These are phyloP conservation scores for Epichloe glyceriae DNA, from an alignment of 2,329 filamentous ascomycete genomes.

Conservation along the genomic window DNA sequence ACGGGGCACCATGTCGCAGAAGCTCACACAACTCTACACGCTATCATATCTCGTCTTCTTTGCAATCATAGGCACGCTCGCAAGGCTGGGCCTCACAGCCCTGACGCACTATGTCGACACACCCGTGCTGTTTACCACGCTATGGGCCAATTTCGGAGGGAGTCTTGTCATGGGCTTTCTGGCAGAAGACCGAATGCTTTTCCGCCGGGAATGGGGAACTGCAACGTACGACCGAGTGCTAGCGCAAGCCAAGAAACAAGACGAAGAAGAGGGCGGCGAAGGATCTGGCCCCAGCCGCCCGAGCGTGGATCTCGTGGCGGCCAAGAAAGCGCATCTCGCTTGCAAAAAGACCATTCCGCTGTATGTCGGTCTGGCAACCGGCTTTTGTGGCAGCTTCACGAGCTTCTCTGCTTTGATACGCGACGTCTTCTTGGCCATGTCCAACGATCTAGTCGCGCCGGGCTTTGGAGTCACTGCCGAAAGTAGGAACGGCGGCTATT, in stretches of 20 bases:
- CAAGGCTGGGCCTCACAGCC: slow-evolving; percentile 66
- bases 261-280: slow-evolving; percentile 25
- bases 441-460: slow-evolving; percentile 49
- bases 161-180: slow-evolving; percentile 78
- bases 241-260: slow-evolving; percentile 16
- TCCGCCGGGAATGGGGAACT: slow-evolving; percentile 52
- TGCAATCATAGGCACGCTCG: slow-evolving; percentile 71
- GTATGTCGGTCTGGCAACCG: slow-evolving; percentile 75
- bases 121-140: slow-evolving; percentile 57
- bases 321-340: slow-evolving; percentile 45
- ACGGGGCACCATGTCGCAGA: slow-evolving; percentile 27
- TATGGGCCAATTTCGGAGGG: slow-evolving; percentile 84
- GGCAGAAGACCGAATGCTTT: slow-evolving; percentile 62
- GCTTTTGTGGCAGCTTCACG: slow-evolving; percentile 81
- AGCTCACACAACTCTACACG: slow-evolving; percentile 52
- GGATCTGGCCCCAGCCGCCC: neutral
- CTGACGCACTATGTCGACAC: slow-evolving; percentile 69
- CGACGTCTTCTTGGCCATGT: slow-evolving; percentile 65
- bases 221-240: slow-evolving; percentile 25
- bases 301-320: slow-evolving; percentile 26
- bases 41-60: slow-evolving; percentile 77
- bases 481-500: slow-evolving; percentile 58
- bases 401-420: slow-evolving; percentile 79
- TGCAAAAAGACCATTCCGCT: slow-evolving; percentile 78
- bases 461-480: slow-evolving; percentile 25